Conservation (phyloP, 164 flowering plant genomes). For the Nelumbo lutea region DNA sequence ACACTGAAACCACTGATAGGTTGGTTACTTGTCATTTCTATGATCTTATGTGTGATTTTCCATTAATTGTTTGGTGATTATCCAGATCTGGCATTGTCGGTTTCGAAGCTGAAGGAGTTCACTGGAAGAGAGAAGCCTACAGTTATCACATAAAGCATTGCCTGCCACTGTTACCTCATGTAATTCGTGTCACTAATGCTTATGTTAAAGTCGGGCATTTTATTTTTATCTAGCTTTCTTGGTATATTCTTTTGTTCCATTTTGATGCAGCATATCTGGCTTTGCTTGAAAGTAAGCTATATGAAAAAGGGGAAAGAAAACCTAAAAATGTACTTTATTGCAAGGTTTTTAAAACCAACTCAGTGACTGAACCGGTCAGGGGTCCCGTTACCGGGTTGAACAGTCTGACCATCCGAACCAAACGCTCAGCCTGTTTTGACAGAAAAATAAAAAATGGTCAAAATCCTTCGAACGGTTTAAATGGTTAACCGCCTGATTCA, state of each 20-base stretch:
- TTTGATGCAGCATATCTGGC: slow-evolving; percentile 15
- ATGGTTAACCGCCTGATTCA: too few relatives aligned
- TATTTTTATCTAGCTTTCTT: slow-evolving; percentile 1
- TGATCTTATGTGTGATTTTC: not conserved
- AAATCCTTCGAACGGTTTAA: too few relatives aligned
- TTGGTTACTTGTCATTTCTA: slow-evolving; percentile 21
- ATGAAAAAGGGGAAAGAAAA: not conserved
- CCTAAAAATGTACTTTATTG: too few relatives aligned
- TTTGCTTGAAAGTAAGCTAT: not conserved
- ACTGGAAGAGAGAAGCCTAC: slow-evolving; percentile 97
- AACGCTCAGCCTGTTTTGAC: too few relatives aligned
- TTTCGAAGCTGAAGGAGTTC: slow-evolving; percentile 89
- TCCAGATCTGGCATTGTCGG: slow-evolving; percentile 76
- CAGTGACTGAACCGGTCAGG: not conserved
- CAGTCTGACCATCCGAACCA: too few relatives aligned
- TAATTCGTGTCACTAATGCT: not conserved
- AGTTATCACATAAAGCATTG: slow-evolving; percentile 71
- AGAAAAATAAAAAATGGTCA: too few relatives aligned
- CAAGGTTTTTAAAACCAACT: too few relatives aligned
- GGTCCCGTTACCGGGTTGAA: too few relatives aligned
- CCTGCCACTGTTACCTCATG: not conserved
- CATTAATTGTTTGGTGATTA: slow-evolving; percentile 10
- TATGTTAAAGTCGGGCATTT: slow-evolving; percentile 7
- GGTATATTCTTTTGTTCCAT: slow-evolving; percentile 11
- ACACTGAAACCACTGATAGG: slow-evolving; percentile 91